These are phyloP conservation scores for Keqinozyma sinolaborantium DNA, from an alignment of 1,139 yeast genomes.

Conservation along the genomic window DNA sequence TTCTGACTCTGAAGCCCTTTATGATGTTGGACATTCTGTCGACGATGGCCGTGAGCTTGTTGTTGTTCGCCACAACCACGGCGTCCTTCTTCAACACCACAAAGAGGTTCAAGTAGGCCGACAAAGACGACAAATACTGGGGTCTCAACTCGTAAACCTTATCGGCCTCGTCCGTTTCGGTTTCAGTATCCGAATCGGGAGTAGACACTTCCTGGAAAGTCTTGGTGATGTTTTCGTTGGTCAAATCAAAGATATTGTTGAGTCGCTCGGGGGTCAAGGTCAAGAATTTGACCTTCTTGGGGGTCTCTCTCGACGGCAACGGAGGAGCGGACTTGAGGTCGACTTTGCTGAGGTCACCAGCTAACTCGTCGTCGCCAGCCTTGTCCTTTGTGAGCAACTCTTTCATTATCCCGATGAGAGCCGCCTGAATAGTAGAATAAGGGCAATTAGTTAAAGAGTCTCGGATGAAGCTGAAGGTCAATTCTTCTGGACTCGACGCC, in stretches of 20 bases:
- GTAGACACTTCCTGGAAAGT: slow-evolving; percentile 21
- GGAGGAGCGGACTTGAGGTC: slow-evolving; percentile 9
- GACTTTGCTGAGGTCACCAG: slow-evolving; percentile 6
- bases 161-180: slow-evolving; percentile 6
- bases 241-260: slow-evolving; percentile 35
- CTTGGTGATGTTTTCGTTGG: slow-evolving; percentile 27
- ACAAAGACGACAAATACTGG: slow-evolving; percentile 36
- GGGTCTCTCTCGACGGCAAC: slow-evolving; percentile 15
- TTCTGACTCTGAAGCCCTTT: slow-evolving; percentile 7
- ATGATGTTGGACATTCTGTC: slow-evolving; percentile 13
- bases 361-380: slow-evolving; percentile 4
- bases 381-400: slow-evolving; percentile 44
- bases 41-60: slow-evolving; percentile 18
- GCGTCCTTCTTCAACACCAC: slow-evolving; percentile 36
- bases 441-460: slow-evolving; percentile 74
- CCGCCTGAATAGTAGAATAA: slow-evolving; percentile 53
- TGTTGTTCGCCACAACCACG: slow-evolving; percentile 14
- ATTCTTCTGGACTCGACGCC: slow-evolving; percentile 51
- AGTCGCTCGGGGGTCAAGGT: slow-evolving; percentile 34
- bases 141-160: slow-evolving; percentile 15
- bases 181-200: slow-evolving; percentile 7
- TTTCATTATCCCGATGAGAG: slow-evolving; percentile 63
- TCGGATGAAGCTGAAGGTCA: slow-evolving; percentile 55
- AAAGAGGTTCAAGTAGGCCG: slow-evolving; percentile 54
- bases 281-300: slow-evolving; percentile 24